phyloP scores from a whole-genome alignment of 1,139 yeast species.

The Arxiozyma bovina region DNA sequence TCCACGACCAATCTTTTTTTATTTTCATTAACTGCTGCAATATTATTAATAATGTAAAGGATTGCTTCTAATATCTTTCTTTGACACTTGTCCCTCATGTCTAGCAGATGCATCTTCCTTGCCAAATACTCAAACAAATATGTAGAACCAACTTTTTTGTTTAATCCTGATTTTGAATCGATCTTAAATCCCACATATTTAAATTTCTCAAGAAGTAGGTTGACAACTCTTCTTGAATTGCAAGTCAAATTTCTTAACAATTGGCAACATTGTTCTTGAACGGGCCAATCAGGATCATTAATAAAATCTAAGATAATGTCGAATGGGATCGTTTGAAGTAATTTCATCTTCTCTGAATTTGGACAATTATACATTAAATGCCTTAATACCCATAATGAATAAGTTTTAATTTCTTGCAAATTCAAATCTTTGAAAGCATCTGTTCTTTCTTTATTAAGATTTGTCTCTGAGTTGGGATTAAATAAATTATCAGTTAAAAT shows the following conservation, averaged over 20 bases:
- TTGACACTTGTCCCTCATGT: conserved; percentile 23
- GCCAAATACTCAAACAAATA: conserved; percentile 34
- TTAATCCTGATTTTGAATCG: conserved; percentile 14
- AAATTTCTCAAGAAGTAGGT: conserved; percentile 35
- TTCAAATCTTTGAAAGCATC: conserved; percentile 8
- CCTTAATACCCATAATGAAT: conserved; percentile 49
- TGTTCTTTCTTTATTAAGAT: conserved; percentile 8
- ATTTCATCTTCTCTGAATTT: conserved; percentile 30
- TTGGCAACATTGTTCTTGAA: conserved; percentile 62
- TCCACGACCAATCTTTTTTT: conserved; percentile 40
- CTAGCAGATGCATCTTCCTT: conserved; percentile 28
- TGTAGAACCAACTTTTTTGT: conserved; percentile 21
- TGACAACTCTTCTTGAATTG: conserved; percentile 48
- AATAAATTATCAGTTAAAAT: conserved; percentile 30
- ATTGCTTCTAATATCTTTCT: conserved; percentile 39
- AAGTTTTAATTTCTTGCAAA: conserved; percentile 35
- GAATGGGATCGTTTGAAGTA: conserved; percentile 43
- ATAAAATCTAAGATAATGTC: conserved; percentile 43
- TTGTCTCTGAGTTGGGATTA: conserved; percentile 9
- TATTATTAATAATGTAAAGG: conserved; percentile 47
- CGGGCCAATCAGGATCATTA: conserved; percentile 40
- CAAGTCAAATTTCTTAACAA: conserved; percentile 69
- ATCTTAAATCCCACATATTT: conserved; percentile 19
- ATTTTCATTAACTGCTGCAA: conserved; percentile 46
- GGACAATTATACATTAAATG: conserved; percentile 45